These are phyloP conservation scores for Kazachstania kunashirensis DNA, from an alignment of 805 yeast genomes.

Conservation along the genomic window DNA sequence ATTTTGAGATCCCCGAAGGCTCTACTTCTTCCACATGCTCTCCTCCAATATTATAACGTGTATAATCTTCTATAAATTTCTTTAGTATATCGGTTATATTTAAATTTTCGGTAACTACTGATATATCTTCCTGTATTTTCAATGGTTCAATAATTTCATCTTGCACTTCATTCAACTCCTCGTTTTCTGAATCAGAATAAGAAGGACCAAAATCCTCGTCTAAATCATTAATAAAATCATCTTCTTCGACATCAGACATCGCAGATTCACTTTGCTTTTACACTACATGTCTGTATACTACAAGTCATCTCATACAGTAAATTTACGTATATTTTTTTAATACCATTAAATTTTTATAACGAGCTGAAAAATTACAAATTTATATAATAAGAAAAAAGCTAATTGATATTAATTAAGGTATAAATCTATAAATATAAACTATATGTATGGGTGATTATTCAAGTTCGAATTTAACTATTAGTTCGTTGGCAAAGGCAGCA, in stretches of 20 bases:
- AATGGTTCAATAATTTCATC: neutral
- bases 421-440: no score
- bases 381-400: neutral
- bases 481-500: slow-evolving; percentile 55
- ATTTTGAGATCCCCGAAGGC: slow-evolving; percentile 1
- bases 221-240: slow-evolving; percentile 26
- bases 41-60: neutral
- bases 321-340: no score
- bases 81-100: slow-evolving; percentile 3
- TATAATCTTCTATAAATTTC: slow-evolving; percentile 6
- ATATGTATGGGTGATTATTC: no score
- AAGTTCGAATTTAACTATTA: slow-evolving; percentile 36
- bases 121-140: neutral
- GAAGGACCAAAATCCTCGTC: slow-evolving; percentile 24
- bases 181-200: slow-evolving; percentile 1
- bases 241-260: slow-evolving; percentile 8
- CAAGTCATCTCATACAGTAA: no score
- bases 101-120: neutral
- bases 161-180: neutral
- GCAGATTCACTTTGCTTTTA: no score
- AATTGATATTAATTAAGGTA: neutral
- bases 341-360: no score
- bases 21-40: neutral
- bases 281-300: no score
- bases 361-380: neutral